Evolutionary conservation across 805 yeast genomes (phyloP).

Genomic region (Henningerozyma blattae): DNA sequence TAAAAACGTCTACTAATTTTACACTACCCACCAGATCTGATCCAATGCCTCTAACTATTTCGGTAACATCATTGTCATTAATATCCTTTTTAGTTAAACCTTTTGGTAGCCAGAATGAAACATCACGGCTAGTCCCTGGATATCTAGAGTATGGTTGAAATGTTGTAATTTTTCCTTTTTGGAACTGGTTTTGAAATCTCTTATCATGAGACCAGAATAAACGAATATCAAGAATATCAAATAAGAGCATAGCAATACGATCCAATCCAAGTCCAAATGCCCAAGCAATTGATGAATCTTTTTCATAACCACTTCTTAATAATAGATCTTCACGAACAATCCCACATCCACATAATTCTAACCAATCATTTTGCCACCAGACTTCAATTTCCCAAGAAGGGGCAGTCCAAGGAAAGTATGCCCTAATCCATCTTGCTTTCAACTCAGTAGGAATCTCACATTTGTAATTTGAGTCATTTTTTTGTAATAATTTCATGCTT

Average conservation of each 20-base stretch:
- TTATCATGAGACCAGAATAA: conserved; percentile 82
- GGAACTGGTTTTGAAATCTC: conserved; percentile 65
- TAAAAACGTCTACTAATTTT: conserved; percentile 64
- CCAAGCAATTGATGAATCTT: conserved; percentile 68
- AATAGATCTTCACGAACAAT: conserved; percentile 71
- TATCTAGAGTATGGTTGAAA: conserved; percentile 85
- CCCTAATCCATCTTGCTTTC: conserved; percentile 87
- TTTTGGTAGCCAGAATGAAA: conserved; percentile 79
- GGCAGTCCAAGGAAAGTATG: conserved; percentile 95
- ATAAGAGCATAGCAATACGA: conserved; percentile 87
- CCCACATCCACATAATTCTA: conserved; percentile 95
- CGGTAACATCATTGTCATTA: conserved; percentile 91
- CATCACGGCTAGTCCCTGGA: conserved; percentile 78
- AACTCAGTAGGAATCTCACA: conserved; percentile 50
- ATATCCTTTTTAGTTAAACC: conserved; percentile 25
- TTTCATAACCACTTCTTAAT: conserved; percentile 52
- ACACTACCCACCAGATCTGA: conserved; percentile 89
- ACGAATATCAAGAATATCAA: conserved; percentile 92
- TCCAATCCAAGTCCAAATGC: conserved; percentile 96
- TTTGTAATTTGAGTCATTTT: conserved; percentile 34
- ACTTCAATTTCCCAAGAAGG: conserved; percentile 98
- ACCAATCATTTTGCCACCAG: conserved; percentile 98
- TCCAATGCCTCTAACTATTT: conserved; percentile 70
- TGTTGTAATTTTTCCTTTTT: conserved; percentile 47
- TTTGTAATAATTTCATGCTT: conserved; percentile 23